A percentile compares a stretch with the other conserved stretches of the same genome.
These are phyloP conservation scores for California macrophylla DNA, from an alignment of 441 rosid species.

Conservation along the genomic window DNA sequence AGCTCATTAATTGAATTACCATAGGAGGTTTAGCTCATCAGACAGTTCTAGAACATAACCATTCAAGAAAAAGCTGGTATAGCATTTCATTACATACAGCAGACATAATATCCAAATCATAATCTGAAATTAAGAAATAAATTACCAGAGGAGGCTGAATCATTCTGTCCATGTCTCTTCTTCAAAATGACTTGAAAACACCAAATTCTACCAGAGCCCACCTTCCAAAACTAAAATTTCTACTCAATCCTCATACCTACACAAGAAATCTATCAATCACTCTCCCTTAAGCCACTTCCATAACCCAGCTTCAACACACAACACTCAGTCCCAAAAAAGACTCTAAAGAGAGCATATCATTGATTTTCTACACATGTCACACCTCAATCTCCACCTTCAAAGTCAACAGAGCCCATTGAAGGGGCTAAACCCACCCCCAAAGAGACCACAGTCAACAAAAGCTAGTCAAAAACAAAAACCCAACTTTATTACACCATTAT, in stretches of 20 bases:
- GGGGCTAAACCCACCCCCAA: slow-evolving; percentile 9
- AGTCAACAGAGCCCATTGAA: slow-evolving; percentile 1
- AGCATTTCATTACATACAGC: slow-evolving; percentile 13
- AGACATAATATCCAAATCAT: slow-evolving; percentile 8
- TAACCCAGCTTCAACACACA: slow-evolving; percentile 6
- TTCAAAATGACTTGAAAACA: slow-evolving; percentile 16
- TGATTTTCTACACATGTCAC: slow-evolving; percentile 10
- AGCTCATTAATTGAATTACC: background rate
- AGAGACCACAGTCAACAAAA: slow-evolving; percentile 17
- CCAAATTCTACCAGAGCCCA: slow-evolving; percentile 21
- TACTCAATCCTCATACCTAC: slow-evolving; percentile 16
- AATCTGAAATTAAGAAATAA: slow-evolving; percentile 8
- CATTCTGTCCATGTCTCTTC: slow-evolving; percentile 44
- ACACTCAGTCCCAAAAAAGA: background rate
- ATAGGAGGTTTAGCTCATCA: slow-evolving; percentile 3
- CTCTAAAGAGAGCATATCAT: background rate
- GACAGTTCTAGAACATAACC: slow-evolving; percentile 3
- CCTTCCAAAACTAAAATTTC: slow-evolving; percentile 1
- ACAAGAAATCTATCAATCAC: slow-evolving; percentile 11
- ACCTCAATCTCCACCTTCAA: slow-evolving; percentile 12
- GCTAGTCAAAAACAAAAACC: slow-evolving; percentile 14
- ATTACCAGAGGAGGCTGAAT: slow-evolving; percentile 71
- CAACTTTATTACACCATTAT: slow-evolving; percentile 18
- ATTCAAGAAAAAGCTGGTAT: background rate
- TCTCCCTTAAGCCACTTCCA: slow-evolving; percentile 12